Conservation (phyloP, 139 green algal genomes). For the Picochlorum sp. region DNA sequence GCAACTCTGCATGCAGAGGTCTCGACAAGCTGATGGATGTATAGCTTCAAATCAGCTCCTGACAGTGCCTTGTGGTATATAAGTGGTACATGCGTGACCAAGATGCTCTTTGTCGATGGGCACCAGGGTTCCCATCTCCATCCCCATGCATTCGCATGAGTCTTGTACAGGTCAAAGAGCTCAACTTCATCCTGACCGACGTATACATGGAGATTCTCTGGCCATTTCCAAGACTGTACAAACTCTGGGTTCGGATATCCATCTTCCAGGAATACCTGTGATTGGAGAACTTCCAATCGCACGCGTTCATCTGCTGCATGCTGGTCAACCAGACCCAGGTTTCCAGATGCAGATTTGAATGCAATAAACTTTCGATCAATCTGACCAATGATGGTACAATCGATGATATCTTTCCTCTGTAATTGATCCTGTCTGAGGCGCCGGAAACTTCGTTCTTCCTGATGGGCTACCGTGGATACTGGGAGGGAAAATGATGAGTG, state of each 20-base stretch:
- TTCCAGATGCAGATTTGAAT: slow-evolving; percentile 19
- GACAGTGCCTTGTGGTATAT: slow-evolving; percentile 36
- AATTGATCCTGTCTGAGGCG: slow-evolving; percentile 16
- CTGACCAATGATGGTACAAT: slow-evolving; percentile 25
- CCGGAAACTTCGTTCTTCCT: slow-evolving; percentile 5
- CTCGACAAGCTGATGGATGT: slow-evolving; percentile 51
- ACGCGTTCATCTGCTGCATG: slow-evolving; percentile 78
- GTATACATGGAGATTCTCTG: slow-evolving; percentile 15
- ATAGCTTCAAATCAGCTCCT: slow-evolving; percentile 43
- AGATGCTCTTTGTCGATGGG: background rate
- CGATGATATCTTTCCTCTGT: slow-evolving; percentile 21
- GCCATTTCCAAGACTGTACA: slow-evolving; percentile 1
- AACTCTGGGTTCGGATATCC: background rate
- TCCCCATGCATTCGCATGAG: slow-evolving; percentile 20
- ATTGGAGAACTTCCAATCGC: slow-evolving; percentile 45
- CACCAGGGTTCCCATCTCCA: slow-evolving; percentile 24
- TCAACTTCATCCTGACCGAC: slow-evolving; percentile 21
- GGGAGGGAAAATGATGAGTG: background rate
- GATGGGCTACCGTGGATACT: background rate
- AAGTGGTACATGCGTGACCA: slow-evolving; percentile 33
- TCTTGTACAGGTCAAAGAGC: slow-evolving; percentile 17
- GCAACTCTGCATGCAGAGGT: slow-evolving; percentile 15
- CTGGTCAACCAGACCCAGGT: slow-evolving; percentile 64
- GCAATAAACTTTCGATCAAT: slow-evolving; percentile 56
- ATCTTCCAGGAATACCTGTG: background rate